phyloP scores from a whole-genome alignment of 306 rosid genomes.

The Prunus mongolica region DNA sequence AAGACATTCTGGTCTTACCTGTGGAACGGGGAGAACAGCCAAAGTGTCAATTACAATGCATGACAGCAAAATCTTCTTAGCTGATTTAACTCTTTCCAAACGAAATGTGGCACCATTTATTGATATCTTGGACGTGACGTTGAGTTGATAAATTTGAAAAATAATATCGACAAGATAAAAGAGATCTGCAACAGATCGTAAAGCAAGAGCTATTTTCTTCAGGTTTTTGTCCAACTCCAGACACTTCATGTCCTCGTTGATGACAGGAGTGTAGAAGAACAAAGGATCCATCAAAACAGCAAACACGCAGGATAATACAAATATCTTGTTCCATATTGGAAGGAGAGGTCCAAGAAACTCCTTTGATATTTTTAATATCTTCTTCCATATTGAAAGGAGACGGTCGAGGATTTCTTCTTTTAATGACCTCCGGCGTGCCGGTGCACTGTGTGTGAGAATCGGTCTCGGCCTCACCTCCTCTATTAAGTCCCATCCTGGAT shows the following conservation, averaged over 20 bases:
- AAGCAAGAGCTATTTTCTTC: constrained; percentile 18
- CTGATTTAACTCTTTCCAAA: constrained; percentile 9
- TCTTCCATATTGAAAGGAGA: too few species aligned
- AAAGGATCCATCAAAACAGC: constrained; percentile 31
- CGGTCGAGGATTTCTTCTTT: too few species aligned
- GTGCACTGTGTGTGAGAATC: too few species aligned
- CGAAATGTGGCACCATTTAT: too few species aligned
- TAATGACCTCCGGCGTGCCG: too few species aligned
- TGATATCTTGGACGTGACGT: too few species aligned
- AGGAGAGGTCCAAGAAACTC: too few species aligned
- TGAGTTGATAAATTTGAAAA: not conserved
- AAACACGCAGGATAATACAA: constrained; percentile 22
- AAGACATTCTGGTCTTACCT: not conserved
- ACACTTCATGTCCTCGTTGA: constrained; percentile 16
- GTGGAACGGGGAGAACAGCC: constrained; percentile 2
- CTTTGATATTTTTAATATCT: too few species aligned
- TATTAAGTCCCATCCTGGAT: too few species aligned
- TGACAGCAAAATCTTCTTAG: not conserved
- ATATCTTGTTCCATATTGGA: constrained; percentile 19
- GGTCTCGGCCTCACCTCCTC: too few species aligned
- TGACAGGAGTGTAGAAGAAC: constrained; percentile 31
- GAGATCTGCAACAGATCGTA: constrained; percentile 24
- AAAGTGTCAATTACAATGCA: not conserved
- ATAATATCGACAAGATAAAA: constrained; percentile 22
- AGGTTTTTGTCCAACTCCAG: constrained; percentile 24